Conservation (phyloP, 2,329 filamentous ascomycete species). For the Anisogramma anomala region DNA sequence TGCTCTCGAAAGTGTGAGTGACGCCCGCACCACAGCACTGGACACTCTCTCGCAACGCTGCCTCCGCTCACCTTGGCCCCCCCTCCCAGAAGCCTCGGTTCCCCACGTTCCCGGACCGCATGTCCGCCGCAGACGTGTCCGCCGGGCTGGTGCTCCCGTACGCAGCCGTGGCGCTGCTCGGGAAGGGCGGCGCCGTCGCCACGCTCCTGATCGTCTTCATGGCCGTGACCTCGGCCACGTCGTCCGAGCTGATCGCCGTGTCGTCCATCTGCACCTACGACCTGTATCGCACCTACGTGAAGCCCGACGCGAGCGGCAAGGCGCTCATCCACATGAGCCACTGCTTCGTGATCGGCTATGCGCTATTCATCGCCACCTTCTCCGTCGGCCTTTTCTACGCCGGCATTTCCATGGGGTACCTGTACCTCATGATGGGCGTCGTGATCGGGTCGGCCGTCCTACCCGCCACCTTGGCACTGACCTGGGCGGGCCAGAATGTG, state of each 20-base stretch:
- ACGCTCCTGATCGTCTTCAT: slow-evolving; percentile 78
- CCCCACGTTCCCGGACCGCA: slow-evolving; percentile 61
- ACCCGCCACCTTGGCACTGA: slow-evolving; percentile 66
- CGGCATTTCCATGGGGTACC: slow-evolving; percentile 75
- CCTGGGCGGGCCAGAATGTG: slow-evolving; percentile 72
- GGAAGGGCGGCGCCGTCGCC: slow-evolving; percentile 66
- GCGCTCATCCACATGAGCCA: slow-evolving; percentile 73
- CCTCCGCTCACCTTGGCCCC: too few species aligned
- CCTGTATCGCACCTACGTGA: slow-evolving; percentile 71
- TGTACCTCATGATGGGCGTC: slow-evolving; percentile 84
- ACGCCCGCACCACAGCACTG: too few species aligned
- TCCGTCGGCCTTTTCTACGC: slow-evolving; percentile 63
- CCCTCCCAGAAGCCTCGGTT: slow-evolving; percentile 53
- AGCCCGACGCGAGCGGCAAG: slow-evolving; percentile 62
- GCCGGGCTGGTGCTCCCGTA: slow-evolving; percentile 79
- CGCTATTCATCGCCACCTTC: slow-evolving; percentile 65
- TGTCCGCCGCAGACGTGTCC: slow-evolving; percentile 62
- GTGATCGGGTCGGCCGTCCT: slow-evolving; percentile 80
- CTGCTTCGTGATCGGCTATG: slow-evolving; percentile 57
- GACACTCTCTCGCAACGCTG: not conserved
- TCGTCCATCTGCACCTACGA: slow-evolving; percentile 85
- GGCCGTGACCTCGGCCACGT: slow-evolving; percentile 77
- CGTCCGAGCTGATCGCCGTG: slow-evolving; percentile 74
- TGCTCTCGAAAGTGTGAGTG: slow-evolving; percentile 51
- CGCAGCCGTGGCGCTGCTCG: slow-evolving; percentile 71